Conservation (phyloP, 805 yeast genomes). For the Myxozyma sirexii region DNA sequence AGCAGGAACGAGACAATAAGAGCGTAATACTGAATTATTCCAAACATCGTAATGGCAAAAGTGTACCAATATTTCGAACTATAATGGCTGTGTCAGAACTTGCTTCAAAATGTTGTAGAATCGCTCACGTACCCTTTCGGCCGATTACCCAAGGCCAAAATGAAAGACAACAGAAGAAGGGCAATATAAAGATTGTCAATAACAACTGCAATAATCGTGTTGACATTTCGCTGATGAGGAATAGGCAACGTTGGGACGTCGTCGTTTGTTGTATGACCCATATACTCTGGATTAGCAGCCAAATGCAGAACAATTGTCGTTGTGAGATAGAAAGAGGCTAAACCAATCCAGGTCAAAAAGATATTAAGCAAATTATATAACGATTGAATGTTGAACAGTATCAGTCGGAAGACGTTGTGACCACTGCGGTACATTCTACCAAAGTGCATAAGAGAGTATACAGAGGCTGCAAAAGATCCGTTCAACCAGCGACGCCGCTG, state of each 20-base stretch:
- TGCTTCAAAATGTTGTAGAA: neutral
- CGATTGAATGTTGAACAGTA: conserved; percentile 58
- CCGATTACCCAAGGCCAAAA: conserved; percentile 64
- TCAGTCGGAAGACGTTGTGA: conserved; percentile 54
- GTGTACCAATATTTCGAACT: conserved; percentile 55
- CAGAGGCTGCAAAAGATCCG: conserved; percentile 69
- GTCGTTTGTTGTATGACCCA: conserved; percentile 41
- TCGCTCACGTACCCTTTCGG: conserved; percentile 52
- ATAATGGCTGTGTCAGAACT: neutral
- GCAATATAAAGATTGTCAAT: conserved; percentile 60
- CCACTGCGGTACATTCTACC: conserved; percentile 57
- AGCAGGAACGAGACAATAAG: conserved; percentile 60
- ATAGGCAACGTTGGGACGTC: conserved; percentile 42
- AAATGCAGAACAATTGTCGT: conserved; percentile 60
- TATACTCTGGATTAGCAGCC: conserved; percentile 50
- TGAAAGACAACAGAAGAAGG: conserved; percentile 60
- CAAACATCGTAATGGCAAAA: conserved; percentile 58
- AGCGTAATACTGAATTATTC: conserved; percentile 62
- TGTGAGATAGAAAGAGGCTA: conserved; percentile 65
- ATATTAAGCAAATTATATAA: conserved; percentile 57
- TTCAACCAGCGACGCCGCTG: conserved; percentile 72
- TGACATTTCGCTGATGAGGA: conserved; percentile 11
- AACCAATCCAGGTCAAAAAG: conserved; percentile 63
- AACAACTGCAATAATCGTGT: conserved; percentile 36
- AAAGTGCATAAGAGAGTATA: conserved; percentile 59